These are phyloP conservation scores for Ganoderma meredithae DNA, from an alignment of 1,284 basidiomycete species.

Conservation along the genomic window DNA sequence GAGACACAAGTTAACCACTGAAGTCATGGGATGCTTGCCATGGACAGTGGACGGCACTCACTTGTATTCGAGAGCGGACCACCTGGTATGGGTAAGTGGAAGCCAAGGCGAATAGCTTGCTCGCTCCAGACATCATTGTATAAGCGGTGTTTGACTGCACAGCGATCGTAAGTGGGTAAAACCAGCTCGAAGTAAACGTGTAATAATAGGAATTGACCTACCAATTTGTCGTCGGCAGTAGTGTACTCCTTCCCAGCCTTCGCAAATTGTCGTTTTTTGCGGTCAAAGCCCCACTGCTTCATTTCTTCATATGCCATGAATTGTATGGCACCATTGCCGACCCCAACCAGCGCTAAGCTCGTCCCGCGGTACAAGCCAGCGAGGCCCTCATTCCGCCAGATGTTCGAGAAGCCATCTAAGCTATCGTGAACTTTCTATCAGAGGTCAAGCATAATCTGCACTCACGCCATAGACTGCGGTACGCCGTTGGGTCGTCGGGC, in stretches of 20 bases:
- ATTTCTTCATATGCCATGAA: conserved; percentile 98
- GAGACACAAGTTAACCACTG: not conserved
- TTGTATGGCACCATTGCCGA: conserved; percentile 95
- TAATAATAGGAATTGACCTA: conserved; percentile 47
- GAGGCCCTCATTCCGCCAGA: conserved; percentile 79
- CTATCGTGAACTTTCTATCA: not conserved
- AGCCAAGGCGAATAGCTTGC: conserved; percentile 87
- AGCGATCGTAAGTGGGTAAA: not conserved
- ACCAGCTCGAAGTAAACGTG: not conserved
- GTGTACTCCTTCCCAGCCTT: conserved; percentile 69
- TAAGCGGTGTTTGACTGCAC: conserved; percentile 90
- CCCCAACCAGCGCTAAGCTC: conserved; percentile 89
- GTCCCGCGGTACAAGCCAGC: conserved; percentile 90
- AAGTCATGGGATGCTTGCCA: not conserved
- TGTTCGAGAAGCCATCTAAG: conserved; percentile 79
- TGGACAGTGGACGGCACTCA: conserved; percentile 44
- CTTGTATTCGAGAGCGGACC: conserved; percentile 93
- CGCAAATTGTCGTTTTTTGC: conserved; percentile 69
- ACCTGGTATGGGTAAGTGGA: conserved; percentile 98
- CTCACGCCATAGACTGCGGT: conserved; percentile 81
- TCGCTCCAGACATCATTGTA: conserved; percentile 90
- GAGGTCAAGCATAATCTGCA: conserved; percentile 35
- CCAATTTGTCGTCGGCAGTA: conserved; percentile 84
- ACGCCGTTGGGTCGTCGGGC: conserved; percentile 69
- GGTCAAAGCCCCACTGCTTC: conserved; percentile 88